Conservation (phyloP, 2,329 filamentous ascomycete genomes). For the Dothidotthia symphoricarpi region DNA sequence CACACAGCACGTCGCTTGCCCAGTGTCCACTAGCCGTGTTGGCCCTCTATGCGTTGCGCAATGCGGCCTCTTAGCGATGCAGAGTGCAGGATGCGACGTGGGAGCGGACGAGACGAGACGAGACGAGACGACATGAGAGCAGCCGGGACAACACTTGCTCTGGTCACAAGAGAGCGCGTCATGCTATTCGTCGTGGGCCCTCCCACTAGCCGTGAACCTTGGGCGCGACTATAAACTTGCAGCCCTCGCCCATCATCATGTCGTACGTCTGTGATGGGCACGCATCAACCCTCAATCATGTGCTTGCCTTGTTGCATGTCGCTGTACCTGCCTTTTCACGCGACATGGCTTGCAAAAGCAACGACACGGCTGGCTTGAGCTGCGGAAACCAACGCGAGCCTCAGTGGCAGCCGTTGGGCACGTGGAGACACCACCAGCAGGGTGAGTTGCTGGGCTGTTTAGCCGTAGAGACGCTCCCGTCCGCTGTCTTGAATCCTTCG, state of each 20-base stretch:
- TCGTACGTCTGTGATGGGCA: slow-evolving; percentile 12
- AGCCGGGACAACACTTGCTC: background rate
- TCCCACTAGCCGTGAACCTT: background rate
- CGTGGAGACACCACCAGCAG: too few relatives aligned
- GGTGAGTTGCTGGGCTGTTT: too few relatives aligned
- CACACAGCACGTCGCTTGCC: background rate
- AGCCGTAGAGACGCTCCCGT: too few relatives aligned
- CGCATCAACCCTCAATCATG: slow-evolving; percentile 21
- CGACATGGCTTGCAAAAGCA: too few relatives aligned
- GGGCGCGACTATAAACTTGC: background rate
- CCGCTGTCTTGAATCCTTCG: too few relatives aligned
- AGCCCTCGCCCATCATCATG: slow-evolving; percentile 9
- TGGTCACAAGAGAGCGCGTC: too few relatives aligned
- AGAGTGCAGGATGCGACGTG: too few relatives aligned
- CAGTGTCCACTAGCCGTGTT: background rate
- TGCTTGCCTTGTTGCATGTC: slow-evolving; percentile 4
- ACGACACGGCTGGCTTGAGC: too few relatives aligned
- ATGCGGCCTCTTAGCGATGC: too few relatives aligned
- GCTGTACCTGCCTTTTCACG: background rate
- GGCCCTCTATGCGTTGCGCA: too few relatives aligned
- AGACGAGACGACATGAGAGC: slow-evolving; percentile 2
- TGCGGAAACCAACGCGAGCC: too few relatives aligned
- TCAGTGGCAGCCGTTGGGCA: too few relatives aligned
- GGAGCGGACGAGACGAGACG: background rate
- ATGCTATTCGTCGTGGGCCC: background rate